Conservation (phyloP, 139 green algal species). For the Nannochloris sp. region DNA sequence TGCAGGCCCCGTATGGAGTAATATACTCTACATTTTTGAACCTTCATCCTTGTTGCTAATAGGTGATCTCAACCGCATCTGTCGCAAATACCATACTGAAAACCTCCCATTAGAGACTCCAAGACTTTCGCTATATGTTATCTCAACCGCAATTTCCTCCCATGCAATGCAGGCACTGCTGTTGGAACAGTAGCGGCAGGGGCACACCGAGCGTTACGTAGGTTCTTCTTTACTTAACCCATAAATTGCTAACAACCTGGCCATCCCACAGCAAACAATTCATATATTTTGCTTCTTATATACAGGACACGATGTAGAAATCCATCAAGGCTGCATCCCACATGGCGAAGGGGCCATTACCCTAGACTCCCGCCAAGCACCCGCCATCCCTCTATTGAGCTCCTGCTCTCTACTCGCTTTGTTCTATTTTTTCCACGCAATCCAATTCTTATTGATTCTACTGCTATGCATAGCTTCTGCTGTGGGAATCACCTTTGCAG, state of each 20-base stretch:
- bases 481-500: not conserved
- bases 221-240: not conserved
- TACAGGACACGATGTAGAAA: not conserved
- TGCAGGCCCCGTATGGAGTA: not conserved
- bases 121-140: not conserved
- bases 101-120: not conserved
- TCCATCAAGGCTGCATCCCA: not conserved
- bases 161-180: not conserved
- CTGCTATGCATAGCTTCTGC: not conserved
- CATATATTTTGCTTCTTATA: not conserved
- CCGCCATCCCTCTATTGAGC: not conserved
- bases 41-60: not conserved
- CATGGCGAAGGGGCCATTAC: not conserved
- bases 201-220: not conserved
- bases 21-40: not conserved
- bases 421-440: not conserved
- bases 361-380: not conserved
- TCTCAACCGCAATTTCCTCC: no score
- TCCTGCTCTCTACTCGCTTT: slow-evolving; percentile 1
- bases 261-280: not conserved
- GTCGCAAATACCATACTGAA: not conserved
- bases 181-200: not conserved
- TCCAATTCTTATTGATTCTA: not conserved
- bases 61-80: not conserved
- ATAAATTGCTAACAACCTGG: no score